Evolutionary conservation across 2,329 filamentous ascomycete genomes (phyloP).

Genomic region (Colletotrichum lini): DNA sequence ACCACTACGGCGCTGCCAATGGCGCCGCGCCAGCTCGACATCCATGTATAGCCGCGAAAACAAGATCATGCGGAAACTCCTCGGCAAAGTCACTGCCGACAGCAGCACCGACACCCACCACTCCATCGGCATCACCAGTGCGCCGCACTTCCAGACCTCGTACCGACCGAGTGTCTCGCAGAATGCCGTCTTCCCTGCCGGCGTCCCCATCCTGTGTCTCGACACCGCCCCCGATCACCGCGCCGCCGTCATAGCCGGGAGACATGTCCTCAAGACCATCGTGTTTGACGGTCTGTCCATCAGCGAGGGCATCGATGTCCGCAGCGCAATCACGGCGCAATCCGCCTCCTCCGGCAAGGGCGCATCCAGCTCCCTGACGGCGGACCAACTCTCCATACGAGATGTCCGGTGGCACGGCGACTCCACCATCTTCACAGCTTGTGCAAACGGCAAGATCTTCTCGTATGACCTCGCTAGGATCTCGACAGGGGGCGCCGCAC

Average conservation of each 20-base stretch:
- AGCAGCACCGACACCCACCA: conserved; percentile 60
- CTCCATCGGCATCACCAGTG: conserved; percentile 61
- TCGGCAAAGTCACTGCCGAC: conserved; percentile 67
- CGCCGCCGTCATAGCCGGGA: conserved; percentile 70
- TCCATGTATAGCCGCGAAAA: conserved; percentile 68
- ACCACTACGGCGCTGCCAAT: conserved; percentile 45
- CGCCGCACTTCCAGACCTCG: conserved; percentile 55
- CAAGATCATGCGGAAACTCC: conserved; percentile 73
- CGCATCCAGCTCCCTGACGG: conserved; percentile 51
- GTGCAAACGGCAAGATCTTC: conserved; percentile 75
- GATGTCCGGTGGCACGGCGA: conserved; percentile 72
- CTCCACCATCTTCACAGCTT: conserved; percentile 73
- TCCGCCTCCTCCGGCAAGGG: conserved; percentile 59
- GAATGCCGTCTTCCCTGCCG: conserved; percentile 66
- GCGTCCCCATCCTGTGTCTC: conserved; percentile 69
- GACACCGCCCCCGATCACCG: conserved; percentile 71
- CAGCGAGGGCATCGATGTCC: conserved; percentile 71
- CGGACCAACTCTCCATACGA: conserved; percentile 75
- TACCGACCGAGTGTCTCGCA: conserved; percentile 70
- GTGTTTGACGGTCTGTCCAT: conserved; percentile 68
- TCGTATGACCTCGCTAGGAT: conserved; percentile 72
- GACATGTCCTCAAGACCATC: conserved; percentile 74
- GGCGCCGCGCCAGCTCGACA: conserved; percentile 50
- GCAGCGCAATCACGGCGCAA: conserved; percentile 68
- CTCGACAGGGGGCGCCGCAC: conserved; percentile 58